Evolutionary conservation across 495 filamentous ascomycete species (phyloP).

Genomic region (Aeminium ludgeri): DNA sequence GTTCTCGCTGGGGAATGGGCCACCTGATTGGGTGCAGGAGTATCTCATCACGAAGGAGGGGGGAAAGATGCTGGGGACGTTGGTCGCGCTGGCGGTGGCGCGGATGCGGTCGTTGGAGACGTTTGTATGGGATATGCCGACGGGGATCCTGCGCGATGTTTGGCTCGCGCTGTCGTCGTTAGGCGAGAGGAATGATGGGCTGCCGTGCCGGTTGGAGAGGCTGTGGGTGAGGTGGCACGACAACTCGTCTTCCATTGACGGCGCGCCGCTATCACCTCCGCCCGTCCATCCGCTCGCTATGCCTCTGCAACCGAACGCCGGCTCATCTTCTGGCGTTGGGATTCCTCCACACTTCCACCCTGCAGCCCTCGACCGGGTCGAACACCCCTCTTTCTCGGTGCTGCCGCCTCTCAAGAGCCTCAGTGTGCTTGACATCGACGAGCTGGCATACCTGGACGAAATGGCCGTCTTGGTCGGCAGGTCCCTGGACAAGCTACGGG

Average conservation of each 20-base stretch:
- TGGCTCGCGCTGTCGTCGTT: constrained; percentile 71
- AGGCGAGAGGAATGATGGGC: constrained; percentile 40
- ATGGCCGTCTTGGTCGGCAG: constrained; percentile 66
- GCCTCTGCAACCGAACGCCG: constrained; percentile 5
- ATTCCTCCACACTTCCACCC: constrained; percentile 16
- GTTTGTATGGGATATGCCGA: constrained; percentile 95
- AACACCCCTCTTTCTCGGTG: constrained; percentile 75
- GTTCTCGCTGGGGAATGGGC: constrained; percentile 84
- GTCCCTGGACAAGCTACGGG: constrained; percentile 48
- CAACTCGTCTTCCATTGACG: constrained; percentile 34
- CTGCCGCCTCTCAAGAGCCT: constrained; percentile 67
- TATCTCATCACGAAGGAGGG: constrained; percentile 79
- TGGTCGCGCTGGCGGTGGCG: constrained; percentile 70
- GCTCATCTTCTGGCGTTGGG: constrained; percentile 18
- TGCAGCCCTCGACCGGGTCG: constrained; percentile 35
- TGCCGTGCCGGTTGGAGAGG: constrained; percentile 52
- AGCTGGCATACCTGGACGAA: constrained; percentile 75
- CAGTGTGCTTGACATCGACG: constrained; percentile 77
- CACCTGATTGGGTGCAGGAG: constrained; percentile 63
- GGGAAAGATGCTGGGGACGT: constrained; percentile 82
- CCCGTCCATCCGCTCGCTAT: constrained; percentile 22
- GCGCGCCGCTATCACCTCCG: constrained; percentile 20
- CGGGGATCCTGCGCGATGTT: constrained; percentile 70
- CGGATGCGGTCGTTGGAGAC: constrained; percentile 81
- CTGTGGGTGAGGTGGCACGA: constrained; percentile 89